Percentiles rank a stretch among this genome's conserved stretches.
Conservation (phyloP, 2,329 filamentous ascomycete species). For the Colletotrichum coccodes region DNA sequence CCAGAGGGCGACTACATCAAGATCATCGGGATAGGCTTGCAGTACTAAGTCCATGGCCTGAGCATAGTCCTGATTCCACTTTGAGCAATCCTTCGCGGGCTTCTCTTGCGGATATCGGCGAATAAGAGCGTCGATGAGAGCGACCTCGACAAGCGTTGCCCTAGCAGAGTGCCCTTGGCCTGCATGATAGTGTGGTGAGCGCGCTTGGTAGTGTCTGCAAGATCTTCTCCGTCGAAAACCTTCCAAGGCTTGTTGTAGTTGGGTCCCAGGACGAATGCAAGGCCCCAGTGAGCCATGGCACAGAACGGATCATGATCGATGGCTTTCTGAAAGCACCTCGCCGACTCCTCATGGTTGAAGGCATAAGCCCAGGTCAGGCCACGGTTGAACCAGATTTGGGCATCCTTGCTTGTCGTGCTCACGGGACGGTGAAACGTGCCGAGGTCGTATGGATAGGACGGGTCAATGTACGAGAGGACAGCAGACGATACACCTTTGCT, state of each 20-base stretch:
- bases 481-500: constrained; percentile 23
- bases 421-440: constrained; percentile 67
- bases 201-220: constrained; percentile 58
- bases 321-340: constrained; percentile 71
- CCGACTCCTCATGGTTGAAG: constrained; percentile 81
- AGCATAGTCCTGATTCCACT: constrained; percentile 67
- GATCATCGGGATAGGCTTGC: constrained; percentile 49
- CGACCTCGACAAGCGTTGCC: constrained; percentile 64
- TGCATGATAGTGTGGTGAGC: constrained; percentile 56
- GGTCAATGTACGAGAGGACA: constrained; percentile 26
- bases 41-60: constrained; percentile 51
- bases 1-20: constrained; percentile 49
- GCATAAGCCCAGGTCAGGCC: constrained; percentile 79
- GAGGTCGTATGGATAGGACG: constrained; percentile 67
- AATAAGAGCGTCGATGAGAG: constrained; percentile 71
- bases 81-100: constrained; percentile 57
- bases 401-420: constrained; percentile 58
- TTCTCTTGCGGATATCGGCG: constrained; percentile 67
- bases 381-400: constrained; percentile 76
- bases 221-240: constrained; percentile 72
- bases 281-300: constrained; percentile 75
- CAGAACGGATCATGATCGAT: constrained; percentile 63
- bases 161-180: constrained; percentile 50
- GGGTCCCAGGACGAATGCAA: constrained; percentile 77
- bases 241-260: constrained; percentile 85